These are phyloP conservation scores for Kodamaea plutei DNA, from an alignment of 1,139 yeast genomes.

Conservation along the genomic window DNA sequence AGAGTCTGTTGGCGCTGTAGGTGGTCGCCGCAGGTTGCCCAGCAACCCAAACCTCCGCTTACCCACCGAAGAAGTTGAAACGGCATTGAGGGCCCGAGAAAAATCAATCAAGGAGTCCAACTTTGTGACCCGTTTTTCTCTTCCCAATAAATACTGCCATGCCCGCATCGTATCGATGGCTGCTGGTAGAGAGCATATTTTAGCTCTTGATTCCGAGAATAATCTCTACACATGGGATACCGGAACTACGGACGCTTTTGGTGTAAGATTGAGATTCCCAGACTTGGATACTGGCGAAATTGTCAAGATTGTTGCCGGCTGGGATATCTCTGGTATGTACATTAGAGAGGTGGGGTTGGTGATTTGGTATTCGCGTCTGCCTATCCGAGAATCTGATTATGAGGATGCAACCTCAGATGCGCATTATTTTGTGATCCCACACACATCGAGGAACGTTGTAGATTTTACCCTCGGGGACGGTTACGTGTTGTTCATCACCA, in stretches of 20 bases:
- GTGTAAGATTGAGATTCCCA: conserved; percentile 45
- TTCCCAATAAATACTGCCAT: conserved; percentile 9
- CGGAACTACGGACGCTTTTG: conserved; percentile 37
- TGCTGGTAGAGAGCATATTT: conserved; percentile 64
- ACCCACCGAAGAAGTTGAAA: conserved; percentile 9
- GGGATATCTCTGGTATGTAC: conserved; percentile 58
- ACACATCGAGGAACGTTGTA: conserved; percentile 35
- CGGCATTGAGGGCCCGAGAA: background rate
- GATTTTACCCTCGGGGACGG: conserved; percentile 59
- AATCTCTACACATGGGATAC: conserved; percentile 64
- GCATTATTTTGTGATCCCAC: conserved; percentile 38
- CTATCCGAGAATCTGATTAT: conserved; percentile 22
- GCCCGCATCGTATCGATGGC: conserved; percentile 46
- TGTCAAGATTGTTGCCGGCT: conserved; percentile 59
- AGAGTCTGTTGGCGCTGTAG: conserved; percentile 5
- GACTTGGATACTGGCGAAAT: conserved; percentile 18
- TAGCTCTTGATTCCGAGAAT: conserved; percentile 55
- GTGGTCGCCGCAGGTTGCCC: conserved; percentile 10
- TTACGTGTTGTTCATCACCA: conserved; percentile 43
- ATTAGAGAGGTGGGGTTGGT: conserved; percentile 52
- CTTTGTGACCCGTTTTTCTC: conserved; percentile 24
- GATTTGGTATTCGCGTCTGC: conserved; percentile 52
- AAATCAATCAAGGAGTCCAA: conserved; percentile 22
- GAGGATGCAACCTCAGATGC: conserved; percentile 26
- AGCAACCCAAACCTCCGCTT: conserved; percentile 14